These are phyloP conservation scores for Clonostachys sp. DNA, from an alignment of 2,329 filamentous ascomycete genomes.

Conservation along the genomic window DNA sequence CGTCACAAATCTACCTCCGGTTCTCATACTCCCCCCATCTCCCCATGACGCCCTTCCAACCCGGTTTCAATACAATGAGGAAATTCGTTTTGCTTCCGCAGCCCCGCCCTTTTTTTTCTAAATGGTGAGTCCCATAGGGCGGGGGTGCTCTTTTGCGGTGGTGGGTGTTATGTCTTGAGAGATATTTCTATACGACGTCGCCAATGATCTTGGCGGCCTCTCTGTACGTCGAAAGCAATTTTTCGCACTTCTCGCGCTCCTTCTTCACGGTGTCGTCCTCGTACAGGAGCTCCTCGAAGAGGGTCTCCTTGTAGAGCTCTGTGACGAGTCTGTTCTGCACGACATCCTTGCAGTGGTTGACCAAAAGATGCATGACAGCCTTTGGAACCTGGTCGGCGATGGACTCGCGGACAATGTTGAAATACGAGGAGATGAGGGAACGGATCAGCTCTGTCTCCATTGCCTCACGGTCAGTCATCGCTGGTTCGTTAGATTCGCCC, in stretches of 20 bases:
- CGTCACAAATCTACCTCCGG: too few relatives aligned
- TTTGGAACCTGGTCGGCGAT: conserved; percentile 98
- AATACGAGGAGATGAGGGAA: conserved; percentile 94
- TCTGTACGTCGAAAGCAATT: conserved; percentile 88
- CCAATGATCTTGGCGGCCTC: conserved; percentile 98
- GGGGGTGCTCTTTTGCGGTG: too few relatives aligned
- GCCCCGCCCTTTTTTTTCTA: too few relatives aligned
- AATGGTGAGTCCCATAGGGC: too few relatives aligned
- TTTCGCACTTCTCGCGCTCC: conserved; percentile 97
- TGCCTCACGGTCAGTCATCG: conserved; percentile 89
- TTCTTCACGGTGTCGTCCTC: conserved; percentile 97
- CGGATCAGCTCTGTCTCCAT: conserved; percentile 98
- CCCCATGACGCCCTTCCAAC: too few relatives aligned
- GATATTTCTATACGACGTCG: conserved; percentile 68
- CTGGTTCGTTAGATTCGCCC: conserved; percentile 67
- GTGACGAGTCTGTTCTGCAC: conserved; percentile 96
- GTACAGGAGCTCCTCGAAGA: conserved; percentile 92
- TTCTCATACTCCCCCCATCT: too few relatives aligned
- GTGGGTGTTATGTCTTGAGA: too few relatives aligned
- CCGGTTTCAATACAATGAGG: too few relatives aligned
- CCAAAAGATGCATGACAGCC: conserved; percentile 96
- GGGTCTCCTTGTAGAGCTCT: conserved; percentile 85
- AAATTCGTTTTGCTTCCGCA: too few relatives aligned
- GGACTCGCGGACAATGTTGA: conserved; percentile 98
- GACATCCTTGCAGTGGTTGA: conserved; percentile 97